Base-by-base conservation (phyloP, 768 basidiomycete genomes). In the Leccinum boreale region DNA sequence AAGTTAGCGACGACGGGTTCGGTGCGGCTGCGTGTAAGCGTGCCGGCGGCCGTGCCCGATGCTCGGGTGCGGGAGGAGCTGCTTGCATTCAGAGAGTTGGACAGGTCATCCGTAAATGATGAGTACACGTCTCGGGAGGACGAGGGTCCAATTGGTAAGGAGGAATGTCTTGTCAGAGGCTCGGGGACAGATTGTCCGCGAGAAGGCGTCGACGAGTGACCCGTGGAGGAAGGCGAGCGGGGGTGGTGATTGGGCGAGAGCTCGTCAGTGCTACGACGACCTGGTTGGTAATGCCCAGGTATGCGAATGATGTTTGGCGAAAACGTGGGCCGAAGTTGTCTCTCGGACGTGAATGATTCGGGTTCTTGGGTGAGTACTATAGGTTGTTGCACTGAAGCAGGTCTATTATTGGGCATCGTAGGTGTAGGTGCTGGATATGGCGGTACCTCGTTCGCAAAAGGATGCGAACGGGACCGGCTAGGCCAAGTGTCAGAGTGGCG, bases 251-350 rank as follows among this genome's bases (percentile, higher is more conserved):
- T 51, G 5, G 67, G 39, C 10, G 55, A 55, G 12, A 45, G 19
- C 6, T 72, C 71, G 21, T 74, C 72, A 3, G 52, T 61, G 24
- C 68, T 67, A 14, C 67, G 68, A 36, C 70, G 71, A 1, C 52
- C 4, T 4, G 58, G 58, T 19, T 68, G 67, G 58, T 89, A 90
- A 65, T 89, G 80, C 5, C 79, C 77, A 2, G 89, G 89, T 3
- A 84, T 87, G 50, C 89, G 85, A 31, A 90, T 76, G 67, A 89
- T 85, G 55, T 75, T 82, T n/a, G 81, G 65, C 2, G 85, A 85
- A 63, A 90, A 91, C 1, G 89, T 89, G 1, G 86, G 77, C 46
- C 84, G 81, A 17, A 89, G 80, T 14, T 83, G 80, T 19, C 67
- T 73, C 56, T 74, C 75, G 6, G 80, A 67, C 0, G 81, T 86